phyloP scores from a whole-genome alignment of 2,329 filamentous ascomycete species.

The Penicillium hesseltinei region DNA sequence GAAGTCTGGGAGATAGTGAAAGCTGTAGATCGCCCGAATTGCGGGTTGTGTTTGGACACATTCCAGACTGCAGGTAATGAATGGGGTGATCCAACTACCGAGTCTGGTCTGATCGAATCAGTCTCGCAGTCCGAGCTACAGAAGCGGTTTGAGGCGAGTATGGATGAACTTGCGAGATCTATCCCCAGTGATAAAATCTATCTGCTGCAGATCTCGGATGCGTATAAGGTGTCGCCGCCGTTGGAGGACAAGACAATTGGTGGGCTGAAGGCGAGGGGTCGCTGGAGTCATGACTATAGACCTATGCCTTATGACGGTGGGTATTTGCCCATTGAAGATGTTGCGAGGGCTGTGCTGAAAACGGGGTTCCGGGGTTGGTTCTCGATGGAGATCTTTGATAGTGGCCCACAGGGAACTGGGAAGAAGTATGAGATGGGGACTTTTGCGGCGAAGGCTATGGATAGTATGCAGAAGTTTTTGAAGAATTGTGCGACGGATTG shows the following conservation, averaged over 20 bases:
- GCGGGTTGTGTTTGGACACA: constrained; percentile 74
- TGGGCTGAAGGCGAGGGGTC: constrained; percentile 59
- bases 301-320: constrained; percentile 69
- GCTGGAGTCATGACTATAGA: constrained; percentile 70
- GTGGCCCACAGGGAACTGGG: constrained; percentile 54
- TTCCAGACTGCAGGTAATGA: constrained; percentile 73
- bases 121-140: constrained; percentile 49
- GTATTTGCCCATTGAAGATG: constrained; percentile 66
- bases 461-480: constrained; percentile 48
- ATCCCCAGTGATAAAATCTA: constrained; percentile 70
- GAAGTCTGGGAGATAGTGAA: constrained; percentile 68
- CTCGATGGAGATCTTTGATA: constrained; percentile 69
- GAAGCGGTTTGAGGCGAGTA: constrained; percentile 52
- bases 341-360: constrained; percentile 62
- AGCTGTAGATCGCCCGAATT: constrained; percentile 61
- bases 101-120: constrained; percentile 57
- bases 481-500: constrained; percentile 34
- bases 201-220: constrained; percentile 72
- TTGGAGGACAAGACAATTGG: constrained; percentile 52
- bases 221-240: constrained; percentile 61
- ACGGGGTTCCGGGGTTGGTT: constrained; percentile 69
- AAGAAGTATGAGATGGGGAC: constrained; percentile 49
- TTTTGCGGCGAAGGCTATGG: constrained; percentile 55
- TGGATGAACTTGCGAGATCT: constrained; percentile 55
- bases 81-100: constrained; percentile 68